Evolutionary conservation across 768 basidiomycete genomes (phyloP).

Genomic region (Boletus pseudo-olivaceus): DNA sequence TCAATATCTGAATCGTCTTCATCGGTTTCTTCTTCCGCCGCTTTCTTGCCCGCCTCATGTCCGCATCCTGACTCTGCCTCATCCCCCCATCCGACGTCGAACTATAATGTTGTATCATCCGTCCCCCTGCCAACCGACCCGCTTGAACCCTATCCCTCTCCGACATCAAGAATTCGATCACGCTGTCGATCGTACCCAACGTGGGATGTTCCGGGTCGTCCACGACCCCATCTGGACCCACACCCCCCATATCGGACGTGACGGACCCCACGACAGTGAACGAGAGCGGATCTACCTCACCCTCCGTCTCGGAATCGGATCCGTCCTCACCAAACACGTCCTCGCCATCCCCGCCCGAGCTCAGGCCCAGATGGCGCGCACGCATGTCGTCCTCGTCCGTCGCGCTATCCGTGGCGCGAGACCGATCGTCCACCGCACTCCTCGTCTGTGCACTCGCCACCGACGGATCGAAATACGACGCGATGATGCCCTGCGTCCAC

Average conservation of each 20-base stretch:
- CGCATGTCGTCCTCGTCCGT: slow-evolving; percentile 14
- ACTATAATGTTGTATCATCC: slow-evolving; percentile 26
- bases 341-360: slow-evolving; percentile 3
- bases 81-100: slow-evolving; percentile 36
- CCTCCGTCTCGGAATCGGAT: slow-evolving; percentile 38
- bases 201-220: slow-evolving; percentile 51
- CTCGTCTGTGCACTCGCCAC: slow-evolving; percentile 25
- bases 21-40: slow-evolving; percentile 37
- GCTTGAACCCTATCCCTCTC: slow-evolving; percentile 62
- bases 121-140: slow-evolving; percentile 28
- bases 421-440: slow-evolving; percentile 27
- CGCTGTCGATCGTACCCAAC: slow-evolving; percentile 68
- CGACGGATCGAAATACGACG: slow-evolving; percentile 49
- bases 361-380: background rate
- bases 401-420: slow-evolving; percentile 21
- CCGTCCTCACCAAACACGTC: slow-evolving; percentile 10
- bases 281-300: slow-evolving; percentile 27
- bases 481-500: slow-evolving; percentile 58
- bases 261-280: slow-evolving; percentile 28
- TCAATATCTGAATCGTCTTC: slow-evolving; percentile 30
- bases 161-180: slow-evolving; percentile 69
- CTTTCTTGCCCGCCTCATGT: slow-evolving; percentile 37
- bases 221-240: slow-evolving; percentile 23
- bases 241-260: slow-evolving; percentile 19
- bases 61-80: slow-evolving; percentile 38